phyloP scores from a whole-genome alignment of 495 filamentous ascomycete genomes.

The Schizothecium vesticola region DNA sequence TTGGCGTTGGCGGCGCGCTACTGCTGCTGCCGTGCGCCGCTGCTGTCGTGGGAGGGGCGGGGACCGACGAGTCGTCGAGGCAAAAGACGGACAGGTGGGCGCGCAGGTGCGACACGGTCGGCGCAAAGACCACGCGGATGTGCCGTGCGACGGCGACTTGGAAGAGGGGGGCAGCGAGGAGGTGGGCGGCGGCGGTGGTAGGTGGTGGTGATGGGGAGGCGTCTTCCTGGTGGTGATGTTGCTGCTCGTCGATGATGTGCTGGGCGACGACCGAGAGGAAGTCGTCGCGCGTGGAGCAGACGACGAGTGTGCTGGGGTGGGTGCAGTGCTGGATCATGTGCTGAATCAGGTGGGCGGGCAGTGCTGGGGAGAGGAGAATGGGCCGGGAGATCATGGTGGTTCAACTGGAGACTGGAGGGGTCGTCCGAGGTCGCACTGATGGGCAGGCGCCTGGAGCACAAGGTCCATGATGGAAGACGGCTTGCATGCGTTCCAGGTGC shows the following conservation, averaged over 20 bases:
- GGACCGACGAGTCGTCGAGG: slow-evolving; percentile 20
- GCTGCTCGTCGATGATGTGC: slow-evolving; percentile 22
- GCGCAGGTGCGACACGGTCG: slow-evolving; percentile 69
- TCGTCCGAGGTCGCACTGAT: background rate
- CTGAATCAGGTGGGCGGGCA: slow-evolving; percentile 56
- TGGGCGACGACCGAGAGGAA: slow-evolving; percentile 52
- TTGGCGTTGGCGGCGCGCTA: slow-evolving; percentile 10
- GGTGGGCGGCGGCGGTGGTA: slow-evolving; percentile 8
- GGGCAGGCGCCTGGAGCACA: background rate
- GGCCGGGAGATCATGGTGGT: slow-evolving; percentile 21
- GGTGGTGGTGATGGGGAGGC: background rate
- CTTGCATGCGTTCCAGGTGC: background rate
- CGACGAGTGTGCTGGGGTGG: slow-evolving; percentile 55
- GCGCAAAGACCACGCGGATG: slow-evolving; percentile 63
- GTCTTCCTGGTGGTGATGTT: background rate
- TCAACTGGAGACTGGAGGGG: background rate
- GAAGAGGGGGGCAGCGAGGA: slow-evolving; percentile 61
- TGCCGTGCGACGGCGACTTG: slow-evolving; percentile 61
- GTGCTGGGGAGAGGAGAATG: slow-evolving; percentile 44
- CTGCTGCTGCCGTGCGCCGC: background rate
- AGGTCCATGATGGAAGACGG: background rate
- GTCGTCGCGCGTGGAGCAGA: slow-evolving; percentile 60
- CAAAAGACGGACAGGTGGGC: slow-evolving; percentile 62
- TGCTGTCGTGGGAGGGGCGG: slow-evolving; percentile 20
- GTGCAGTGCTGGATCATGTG: slow-evolving; percentile 54